These are phyloP conservation scores for Casuarina glauca DNA, from an alignment of 306 rosid genomes.

Conservation along the genomic window DNA sequence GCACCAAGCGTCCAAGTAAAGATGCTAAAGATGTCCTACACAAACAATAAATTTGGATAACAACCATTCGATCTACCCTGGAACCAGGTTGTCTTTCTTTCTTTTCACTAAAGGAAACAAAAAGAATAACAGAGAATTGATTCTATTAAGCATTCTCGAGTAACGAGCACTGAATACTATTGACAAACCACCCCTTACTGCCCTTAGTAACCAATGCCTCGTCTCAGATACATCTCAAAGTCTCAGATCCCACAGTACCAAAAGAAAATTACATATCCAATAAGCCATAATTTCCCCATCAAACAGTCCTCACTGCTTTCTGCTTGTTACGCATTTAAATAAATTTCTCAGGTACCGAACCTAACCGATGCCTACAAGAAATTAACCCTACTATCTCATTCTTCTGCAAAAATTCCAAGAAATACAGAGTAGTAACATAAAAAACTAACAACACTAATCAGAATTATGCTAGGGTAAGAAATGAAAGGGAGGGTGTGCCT, in stretches of 20 bases:
- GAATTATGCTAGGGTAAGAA: not conserved
- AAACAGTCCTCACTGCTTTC: not conserved
- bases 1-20: no score
- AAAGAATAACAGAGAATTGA: no score
- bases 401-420: slow-evolving; percentile 8
- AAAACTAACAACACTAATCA: slow-evolving; percentile 1
- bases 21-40: no score
- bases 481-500: slow-evolving; percentile 42
- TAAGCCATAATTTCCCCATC: slow-evolving; percentile 3
- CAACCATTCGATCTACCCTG: not conserved
- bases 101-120: not conserved
- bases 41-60: not conserved
- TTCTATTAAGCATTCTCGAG: no score
- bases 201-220: not conserved
- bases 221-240: not conserved
- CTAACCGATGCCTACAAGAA: not conserved
- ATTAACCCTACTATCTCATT: slow-evolving; percentile 8
- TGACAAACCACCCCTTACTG: not conserved
- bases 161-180: not conserved
- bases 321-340: not conserved
- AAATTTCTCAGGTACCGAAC: slow-evolving; percentile 6
- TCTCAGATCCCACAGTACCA: not conserved
- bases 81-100: not conserved
- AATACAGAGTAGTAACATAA: not conserved
- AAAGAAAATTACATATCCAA: not conserved